These are phyloP conservation scores for Melastoma candidum DNA, from an alignment of 441 rosid species.

Conservation along the genomic window DNA sequence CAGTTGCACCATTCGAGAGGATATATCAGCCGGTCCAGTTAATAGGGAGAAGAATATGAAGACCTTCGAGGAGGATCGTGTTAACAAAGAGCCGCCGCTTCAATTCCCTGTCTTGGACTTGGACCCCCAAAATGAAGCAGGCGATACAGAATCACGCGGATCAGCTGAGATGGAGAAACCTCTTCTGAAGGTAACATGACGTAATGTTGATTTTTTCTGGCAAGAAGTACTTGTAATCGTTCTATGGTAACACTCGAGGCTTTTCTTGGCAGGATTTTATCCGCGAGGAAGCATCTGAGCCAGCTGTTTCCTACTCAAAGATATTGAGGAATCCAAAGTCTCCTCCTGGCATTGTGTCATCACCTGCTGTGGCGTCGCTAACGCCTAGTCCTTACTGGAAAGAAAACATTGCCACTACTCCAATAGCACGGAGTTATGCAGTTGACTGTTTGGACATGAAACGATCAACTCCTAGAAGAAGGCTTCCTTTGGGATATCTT, in stretches of 20 bases:
- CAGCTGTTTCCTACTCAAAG: slow-evolving; percentile 20
- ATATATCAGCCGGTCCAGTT: slow-evolving; percentile 5
- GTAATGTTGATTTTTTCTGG: no score
- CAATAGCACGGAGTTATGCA: slow-evolving; percentile 13
- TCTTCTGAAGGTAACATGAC: slow-evolving; percentile 1
- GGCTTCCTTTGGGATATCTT: slow-evolving; percentile 17
- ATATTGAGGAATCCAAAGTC: slow-evolving; percentile 12
- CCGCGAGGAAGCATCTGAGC: slow-evolving; percentile 18
- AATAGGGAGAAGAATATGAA: neutral
- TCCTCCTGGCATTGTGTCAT: slow-evolving; percentile 12
- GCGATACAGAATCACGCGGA: slow-evolving; percentile 11
- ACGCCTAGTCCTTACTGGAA: slow-evolving; percentile 14
- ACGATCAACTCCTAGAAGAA: slow-evolving; percentile 26
- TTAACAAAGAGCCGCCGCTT: neutral
- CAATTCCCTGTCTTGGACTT: neutral
- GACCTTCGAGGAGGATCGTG: neutral
- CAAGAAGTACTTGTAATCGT: no score
- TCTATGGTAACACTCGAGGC: no score
- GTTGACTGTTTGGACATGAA: slow-evolving; percentile 12
- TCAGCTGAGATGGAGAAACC: slow-evolving; percentile 24
- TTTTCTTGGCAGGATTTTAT: neutral
- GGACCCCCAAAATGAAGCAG: neutral
- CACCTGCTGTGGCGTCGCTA: slow-evolving; percentile 24
- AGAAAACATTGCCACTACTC: slow-evolving; percentile 24
- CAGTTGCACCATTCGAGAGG: slow-evolving; percentile 5